Base-by-base conservation (phyloP, 306 rosid genomes). In the Quercus ilex region DNA sequence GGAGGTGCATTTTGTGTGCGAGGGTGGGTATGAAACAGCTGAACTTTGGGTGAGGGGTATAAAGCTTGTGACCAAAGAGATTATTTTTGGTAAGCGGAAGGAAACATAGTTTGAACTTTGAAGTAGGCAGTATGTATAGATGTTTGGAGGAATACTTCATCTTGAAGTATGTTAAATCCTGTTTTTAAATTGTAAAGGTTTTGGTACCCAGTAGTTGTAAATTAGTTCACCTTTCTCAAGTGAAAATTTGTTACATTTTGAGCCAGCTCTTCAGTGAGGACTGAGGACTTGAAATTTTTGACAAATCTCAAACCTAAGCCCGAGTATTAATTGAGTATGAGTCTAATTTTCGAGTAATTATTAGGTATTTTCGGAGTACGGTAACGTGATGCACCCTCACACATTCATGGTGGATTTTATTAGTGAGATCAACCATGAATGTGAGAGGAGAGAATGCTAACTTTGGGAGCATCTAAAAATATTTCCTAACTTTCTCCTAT, bases 11-110 rank as follows among this genome's bases (percentile, higher is more conserved):
- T 94, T 94, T 74, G 91, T 87, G 31, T 92, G 97, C 75, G 88
- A 81, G 2, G 97, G 95, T 3, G 99, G 97, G 1, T 69, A 71
- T 71, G 97, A 92, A 83, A 83, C 52, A 75, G 97, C 99, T 10
- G 82, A 87, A 84, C 91, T 94, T 31, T 94, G 97, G 97, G 97
- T 92, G 69, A 91, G 98, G 71, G 98, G 99, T 6, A 92, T 94
- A 56, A 90, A 83, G 80, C 87, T 94, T 73, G 86, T 92, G 63
- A 88, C 93, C 3, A 84, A 63, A 81, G 97, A 88, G 77, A 92
- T 91, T 57, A 20, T 20, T 46, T 76, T 76, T 74, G 80, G 76
- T 43, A 73, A 80, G 81, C 56, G 28, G 74, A 73, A 46, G 83
- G 69, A 18, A n/a, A 59, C 55, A 28, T 84, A 63, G 81, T 64